Percentiles rank a stretch among this genome's conserved stretches.
Conservation (phyloP, 148 eudicot species). For the Arctostaphylos glauca region DNA sequence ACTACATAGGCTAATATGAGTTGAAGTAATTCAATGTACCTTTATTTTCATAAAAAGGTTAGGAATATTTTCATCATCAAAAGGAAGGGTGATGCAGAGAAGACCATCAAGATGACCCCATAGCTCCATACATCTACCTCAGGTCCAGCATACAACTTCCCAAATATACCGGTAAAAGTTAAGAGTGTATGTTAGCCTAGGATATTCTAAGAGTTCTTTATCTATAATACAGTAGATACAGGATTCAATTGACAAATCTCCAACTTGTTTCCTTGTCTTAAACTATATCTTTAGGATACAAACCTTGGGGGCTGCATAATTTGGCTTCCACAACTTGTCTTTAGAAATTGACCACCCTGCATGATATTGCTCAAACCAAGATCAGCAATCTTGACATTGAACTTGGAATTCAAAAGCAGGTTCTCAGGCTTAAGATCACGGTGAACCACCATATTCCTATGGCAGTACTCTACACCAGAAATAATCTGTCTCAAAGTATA, state of each 20-base stretch:
- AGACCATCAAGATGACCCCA: constrained; percentile 95
- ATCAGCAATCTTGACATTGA: constrained; percentile 95
- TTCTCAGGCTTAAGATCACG: constrained; percentile 97
- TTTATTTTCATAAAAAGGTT: constrained; percentile 96
- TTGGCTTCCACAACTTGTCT: constrained; percentile 99
- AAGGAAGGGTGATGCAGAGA: constrained; percentile 95
- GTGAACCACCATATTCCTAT: constrained; percentile 98
- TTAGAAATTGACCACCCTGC: constrained; percentile 97
- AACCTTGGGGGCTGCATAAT: constrained; percentile 99
- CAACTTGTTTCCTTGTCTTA: not conserved
- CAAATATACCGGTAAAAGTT: constrained; percentile 76
- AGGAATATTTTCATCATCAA: constrained; percentile 96
- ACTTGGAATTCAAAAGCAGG: constrained; percentile 78
- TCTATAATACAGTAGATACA: not conserved
- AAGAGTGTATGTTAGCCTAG: not conserved
- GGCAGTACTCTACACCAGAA: constrained; percentile 98
- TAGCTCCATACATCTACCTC: constrained; percentile 99
- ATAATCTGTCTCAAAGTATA: constrained; percentile 57
- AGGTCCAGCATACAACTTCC: constrained; percentile 95
- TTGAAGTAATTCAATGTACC: constrained; percentile 37
- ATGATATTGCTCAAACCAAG: constrained; percentile 97
- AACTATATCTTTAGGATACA: constrained; percentile 3
- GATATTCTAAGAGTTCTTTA: not conserved
- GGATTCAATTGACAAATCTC: not conserved
- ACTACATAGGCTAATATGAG: no score